These are phyloP conservation scores for Colletotrichum abscissum DNA, from an alignment of 2,329 filamentous ascomycete species.

Conservation along the genomic window DNA sequence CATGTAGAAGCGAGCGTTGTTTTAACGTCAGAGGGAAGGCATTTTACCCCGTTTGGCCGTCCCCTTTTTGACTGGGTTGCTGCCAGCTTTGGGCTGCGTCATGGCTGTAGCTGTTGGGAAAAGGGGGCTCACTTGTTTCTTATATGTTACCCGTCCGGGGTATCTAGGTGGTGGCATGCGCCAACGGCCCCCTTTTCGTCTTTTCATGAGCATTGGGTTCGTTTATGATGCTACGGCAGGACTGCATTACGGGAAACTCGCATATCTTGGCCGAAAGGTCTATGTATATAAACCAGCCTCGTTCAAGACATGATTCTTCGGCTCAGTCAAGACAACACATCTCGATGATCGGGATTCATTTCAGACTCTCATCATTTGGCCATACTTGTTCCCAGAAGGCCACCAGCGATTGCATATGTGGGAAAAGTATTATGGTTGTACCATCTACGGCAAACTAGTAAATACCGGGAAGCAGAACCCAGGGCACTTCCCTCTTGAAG, in stretches of 20 bases:
- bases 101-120: no score
- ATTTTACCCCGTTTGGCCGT: neutral
- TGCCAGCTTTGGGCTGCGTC: neutral
- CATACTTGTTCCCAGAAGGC: neutral
- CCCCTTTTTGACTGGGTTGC: neutral
- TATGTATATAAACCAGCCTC: neutral
- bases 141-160: no score
- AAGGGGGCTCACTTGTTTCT: no score
- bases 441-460: conserved; percentile 40
- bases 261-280: conserved; percentile 14
- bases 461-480: conserved; percentile 49
- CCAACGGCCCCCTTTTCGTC: neutral
- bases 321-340: neutral
- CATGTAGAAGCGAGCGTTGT: conserved; percentile 56
- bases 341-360: neutral
- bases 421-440: neutral
- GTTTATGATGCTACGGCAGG: neutral
- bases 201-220: conserved; percentile 1
- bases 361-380: neutral
- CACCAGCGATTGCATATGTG: neutral
- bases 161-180: no score
- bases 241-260: conserved; percentile 16
- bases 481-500: conserved; percentile 52
- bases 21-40: neutral
- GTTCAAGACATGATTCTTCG: neutral